Evolutionary conservation across 1,139 yeast genomes (phyloP).

Genomic region (Lodderomyces margitis): DNA sequence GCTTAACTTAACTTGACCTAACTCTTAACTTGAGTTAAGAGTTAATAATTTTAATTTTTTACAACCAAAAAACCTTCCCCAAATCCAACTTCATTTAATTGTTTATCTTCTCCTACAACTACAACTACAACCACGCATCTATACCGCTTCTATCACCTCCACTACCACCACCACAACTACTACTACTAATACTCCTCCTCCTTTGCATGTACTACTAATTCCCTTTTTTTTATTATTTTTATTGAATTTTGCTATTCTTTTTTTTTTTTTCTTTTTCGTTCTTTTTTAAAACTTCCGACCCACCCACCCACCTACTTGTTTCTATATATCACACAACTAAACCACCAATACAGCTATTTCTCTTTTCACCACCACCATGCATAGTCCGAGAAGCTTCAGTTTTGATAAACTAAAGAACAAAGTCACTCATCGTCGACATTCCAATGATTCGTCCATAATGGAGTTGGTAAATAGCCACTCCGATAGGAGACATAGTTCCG

Average conservation of each 20-base stretch:
- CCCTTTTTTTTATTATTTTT: background rate
- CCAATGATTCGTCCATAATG: slow-evolving; percentile 18
- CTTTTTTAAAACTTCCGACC: no score
- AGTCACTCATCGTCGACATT: slow-evolving; percentile 16
- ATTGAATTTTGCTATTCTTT: background rate
- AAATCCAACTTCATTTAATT: background rate
- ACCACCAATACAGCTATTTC: background rate
- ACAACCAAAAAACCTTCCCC: background rate
- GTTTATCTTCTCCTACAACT: background rate
- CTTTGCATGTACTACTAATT: background rate
- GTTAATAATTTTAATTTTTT: no score
- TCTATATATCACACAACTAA: background rate
- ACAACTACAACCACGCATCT: background rate
- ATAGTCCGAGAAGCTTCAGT: slow-evolving; percentile 15
- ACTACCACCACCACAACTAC: background rate
- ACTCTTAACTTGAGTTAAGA: no score
- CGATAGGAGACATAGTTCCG: slow-evolving; percentile 8
- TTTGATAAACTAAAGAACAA: slow-evolving; percentile 22
- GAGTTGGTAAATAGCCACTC: slow-evolving; percentile 14
- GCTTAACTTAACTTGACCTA: no score
- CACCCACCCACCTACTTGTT: no score
- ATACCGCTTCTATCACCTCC: background rate
- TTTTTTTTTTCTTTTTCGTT: background rate
- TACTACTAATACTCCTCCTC: background rate
- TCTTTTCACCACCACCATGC: background rate